Evolutionary conservation across 352 stramenopile genomes (phyloP), one percentile per base, ranked within the genome.

Genomic region (Albugo candida): DNA sequence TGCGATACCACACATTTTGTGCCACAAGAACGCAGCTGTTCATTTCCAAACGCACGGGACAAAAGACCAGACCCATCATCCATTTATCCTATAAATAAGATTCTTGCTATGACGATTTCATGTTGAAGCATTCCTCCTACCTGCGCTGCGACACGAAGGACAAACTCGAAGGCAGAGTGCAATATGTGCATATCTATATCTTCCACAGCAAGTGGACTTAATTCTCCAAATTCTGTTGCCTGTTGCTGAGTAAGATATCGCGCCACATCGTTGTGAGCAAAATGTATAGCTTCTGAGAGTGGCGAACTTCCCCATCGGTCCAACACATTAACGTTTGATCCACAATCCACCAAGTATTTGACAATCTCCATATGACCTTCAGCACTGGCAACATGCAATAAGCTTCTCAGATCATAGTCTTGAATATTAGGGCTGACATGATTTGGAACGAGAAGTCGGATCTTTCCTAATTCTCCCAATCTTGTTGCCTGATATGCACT

Each of bases 251-350:
- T 70, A 0, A 88, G 49, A 20, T 79, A 82, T 17, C 69, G 64
- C 2, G 76, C 76, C 12, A 88, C 48, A 4, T 80, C 58, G 45
- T 84, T 83, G 53, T 88, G 76, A 0, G 73, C 73, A 51, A 88
- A 88, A 54, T 81, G 64, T 4, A 85, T 63, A 0, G 76, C 76
- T 42, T 88, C 76, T 0, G 73, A 77, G 13, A 88, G 53, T 2
- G 76, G 61, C 0, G 76, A 84, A 13, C 65, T 84, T 3, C 73
- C 69, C 73, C 73, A 88, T 44, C 76, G 73, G 54, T 88, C 76
- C 11, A 88, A 49, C 34, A 81, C 46, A 31, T 88, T 88, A 13
- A 88, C 72, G 19, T 84, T 83, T 2, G 73, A 73, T 0, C 70
- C 73, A 16, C 67, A 78, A 5, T 69, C 60, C 1, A 88, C 65